Conservation (phyloP, 345 rosid species). For the Eucalyptus erythrocorys region DNA sequence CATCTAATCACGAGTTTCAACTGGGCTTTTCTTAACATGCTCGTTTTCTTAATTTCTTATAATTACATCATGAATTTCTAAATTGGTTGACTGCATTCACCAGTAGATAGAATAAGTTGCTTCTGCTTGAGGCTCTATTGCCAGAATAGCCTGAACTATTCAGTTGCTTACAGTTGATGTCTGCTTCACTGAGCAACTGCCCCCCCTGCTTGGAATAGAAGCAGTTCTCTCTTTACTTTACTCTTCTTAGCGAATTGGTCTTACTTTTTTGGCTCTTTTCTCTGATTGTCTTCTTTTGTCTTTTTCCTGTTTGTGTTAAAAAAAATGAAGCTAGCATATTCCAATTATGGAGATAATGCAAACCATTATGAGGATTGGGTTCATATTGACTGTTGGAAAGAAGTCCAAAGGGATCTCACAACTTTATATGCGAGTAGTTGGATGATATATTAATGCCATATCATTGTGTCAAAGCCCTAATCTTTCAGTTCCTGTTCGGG, state of each 20-base stretch:
- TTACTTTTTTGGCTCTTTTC: not conserved
- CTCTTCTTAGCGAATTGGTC: not conserved
- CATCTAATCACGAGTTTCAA: not conserved
- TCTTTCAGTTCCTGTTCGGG: not conserved
- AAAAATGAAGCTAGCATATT: not conserved
- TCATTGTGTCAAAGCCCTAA: not conserved
- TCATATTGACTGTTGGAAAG: not conserved
- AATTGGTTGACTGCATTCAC: not conserved
- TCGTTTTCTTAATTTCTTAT: not conserved
- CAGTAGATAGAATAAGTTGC: not conserved
- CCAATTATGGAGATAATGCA: not conserved
- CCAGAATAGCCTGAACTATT: not conserved
- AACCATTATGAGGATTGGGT: not conserved
- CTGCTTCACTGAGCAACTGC: not conserved
- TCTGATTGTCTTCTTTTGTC: not conserved
- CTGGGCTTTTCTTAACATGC: not conserved
- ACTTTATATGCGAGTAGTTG: not conserved
- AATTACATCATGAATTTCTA: not conserved
- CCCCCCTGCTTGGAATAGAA: not conserved
- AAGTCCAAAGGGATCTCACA: not conserved
- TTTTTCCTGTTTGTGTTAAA: not conserved
- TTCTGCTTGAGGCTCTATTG: not conserved
- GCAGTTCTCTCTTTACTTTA: not conserved
- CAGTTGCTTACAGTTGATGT: not conserved
- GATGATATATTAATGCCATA: not conserved